Evolutionary conservation across 371 early-diverging fungal species (phyloP), one percentile per base, ranked within the genome.

Genomic region (Blastocladiella emersonii): DNA sequence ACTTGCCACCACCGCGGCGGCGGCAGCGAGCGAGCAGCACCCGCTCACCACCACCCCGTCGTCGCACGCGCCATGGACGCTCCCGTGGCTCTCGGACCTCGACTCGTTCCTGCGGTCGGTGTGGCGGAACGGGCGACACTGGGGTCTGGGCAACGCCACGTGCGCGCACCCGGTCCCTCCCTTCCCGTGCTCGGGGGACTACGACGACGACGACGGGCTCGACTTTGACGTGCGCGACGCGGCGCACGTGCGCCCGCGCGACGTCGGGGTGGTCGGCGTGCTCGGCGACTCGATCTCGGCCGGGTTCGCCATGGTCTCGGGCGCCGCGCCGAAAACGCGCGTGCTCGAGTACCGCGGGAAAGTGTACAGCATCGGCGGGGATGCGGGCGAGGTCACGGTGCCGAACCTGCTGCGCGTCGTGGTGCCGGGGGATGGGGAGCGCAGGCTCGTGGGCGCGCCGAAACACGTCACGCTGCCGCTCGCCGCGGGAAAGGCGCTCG

Each of bases 241-340:
- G 8, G 35, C 7, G 1, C 37, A 59, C 10, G 59, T 59, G 15
- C n/a, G 59, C 30, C 59, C 13, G 8, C 43, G 23, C 21, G 59
- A 59, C 37, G 23, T 59, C 36, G 25, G 44, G 7, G 17, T 59
- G 0, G 32, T 59, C 19, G 59, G 17, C 30, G 37, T 30, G 15
- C 59, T 59, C 30, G 59, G 59, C n/a, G 59, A 59, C 32, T 59
- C 59, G 59, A 59, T 59, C 10, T 41, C 59, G 19, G 59, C 59
- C 17, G 59, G 59, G 21, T 59, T 59, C 37, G 59, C 37, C 41
- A 59, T 59, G 37, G 37, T 59, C 23, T 37, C 37, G 25, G 15
- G 15, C 59, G 37, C 34, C 25, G 35, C 27, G 8, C 59, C 59
- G 19, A 41, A 25, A 8, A 15, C 59, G 17, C 37, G 44, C 41